Base-by-base conservation (phyloP, 495 filamentous ascomycete genomes). In the Hyaloscypha bicolor region DNA sequence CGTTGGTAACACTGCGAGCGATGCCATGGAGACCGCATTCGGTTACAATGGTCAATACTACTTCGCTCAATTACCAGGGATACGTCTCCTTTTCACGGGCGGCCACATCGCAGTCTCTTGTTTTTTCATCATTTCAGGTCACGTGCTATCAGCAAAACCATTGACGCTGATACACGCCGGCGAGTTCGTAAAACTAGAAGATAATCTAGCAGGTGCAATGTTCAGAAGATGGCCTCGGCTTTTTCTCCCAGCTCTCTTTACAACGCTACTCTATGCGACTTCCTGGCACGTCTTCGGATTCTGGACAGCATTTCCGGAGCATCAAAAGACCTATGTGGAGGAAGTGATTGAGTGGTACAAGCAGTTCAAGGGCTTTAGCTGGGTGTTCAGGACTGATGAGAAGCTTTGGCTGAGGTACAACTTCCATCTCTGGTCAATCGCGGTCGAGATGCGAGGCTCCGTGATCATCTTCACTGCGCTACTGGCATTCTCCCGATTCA, bases 81-180 rank as follows among this genome's bases (percentile, higher is more conserved):
- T 90, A 4, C 82, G 88, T 33, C 75, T 90, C 65, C 71, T 90
- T 16, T 79, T 87, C 58, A 21, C 79, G 29, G 85, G 85, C 11
- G 88, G 88, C 29, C 84, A 85, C 59, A 85, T 89, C 65, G 88
- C 89, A 85, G 88, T 91, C 11, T 82, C 85, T 68, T 82, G 89
- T 45, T 91, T 91, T 80, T 91, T 90, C 75, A 84, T 90, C 61
- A 86, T 91, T 48, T 90, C 88, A 6, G 88, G 89, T 67, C 89
- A 90, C 67, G 87, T 86, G 1, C 79, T 91, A 9, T 89, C 87
- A 9, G 82, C 85, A 62, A 88, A 89, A 66, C 85, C 88, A 0
- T 70, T 91, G 48, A 80, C 81, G 59, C 74, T 79, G 19, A 83
- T 87, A 48, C 86, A 86, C 53, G 79, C 77, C 35, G 79, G 81